Conservation (phyloP, 768 basidiomycete genomes). For the Lactarius hengduanensis region DNA sequence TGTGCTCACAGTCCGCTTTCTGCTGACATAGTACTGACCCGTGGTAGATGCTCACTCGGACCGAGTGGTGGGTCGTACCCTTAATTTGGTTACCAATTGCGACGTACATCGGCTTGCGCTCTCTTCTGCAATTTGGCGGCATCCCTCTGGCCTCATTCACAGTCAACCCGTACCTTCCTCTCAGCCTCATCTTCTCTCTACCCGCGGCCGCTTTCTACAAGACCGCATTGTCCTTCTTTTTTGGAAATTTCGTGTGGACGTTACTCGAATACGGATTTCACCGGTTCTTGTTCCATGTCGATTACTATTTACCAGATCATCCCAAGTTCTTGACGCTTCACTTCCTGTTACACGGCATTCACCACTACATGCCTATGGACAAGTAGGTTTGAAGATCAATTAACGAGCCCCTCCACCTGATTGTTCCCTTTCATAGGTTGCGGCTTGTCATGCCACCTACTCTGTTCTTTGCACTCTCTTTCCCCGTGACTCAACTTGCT, state of each 20-base stretch:
- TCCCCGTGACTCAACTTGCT: constrained; percentile 85
- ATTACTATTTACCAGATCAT: constrained; percentile 80
- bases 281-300: constrained; percentile 97
- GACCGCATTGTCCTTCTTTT: constrained; percentile 65
- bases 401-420: constrained; percentile 17
- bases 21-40: constrained; percentile 3
- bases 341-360: constrained; percentile 92
- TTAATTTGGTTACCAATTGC: constrained; percentile 89
- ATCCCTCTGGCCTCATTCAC: constrained; percentile 65
- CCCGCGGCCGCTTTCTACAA: constrained; percentile 53
- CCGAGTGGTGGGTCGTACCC: constrained; percentile 93
- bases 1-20: constrained; percentile 13
- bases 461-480: constrained; percentile 72
- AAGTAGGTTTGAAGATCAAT: constrained; percentile 45
- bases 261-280: constrained; percentile 90
- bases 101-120: constrained; percentile 73
- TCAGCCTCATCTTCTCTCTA: constrained; percentile 47
- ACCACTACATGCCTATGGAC: constrained; percentile 98
- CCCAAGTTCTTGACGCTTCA: constrained; percentile 80
- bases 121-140: constrained; percentile 70
- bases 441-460: constrained; percentile 96
- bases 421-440: constrained; percentile 45
- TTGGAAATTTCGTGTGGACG: constrained; percentile 93
- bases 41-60: constrained; percentile 70
- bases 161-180: constrained; percentile 53